Evolutionary conservation across 352 stramenopile genomes (phyloP), one percentile per base, ranked within the genome.

Genomic region (Pythium coloratum): DNA sequence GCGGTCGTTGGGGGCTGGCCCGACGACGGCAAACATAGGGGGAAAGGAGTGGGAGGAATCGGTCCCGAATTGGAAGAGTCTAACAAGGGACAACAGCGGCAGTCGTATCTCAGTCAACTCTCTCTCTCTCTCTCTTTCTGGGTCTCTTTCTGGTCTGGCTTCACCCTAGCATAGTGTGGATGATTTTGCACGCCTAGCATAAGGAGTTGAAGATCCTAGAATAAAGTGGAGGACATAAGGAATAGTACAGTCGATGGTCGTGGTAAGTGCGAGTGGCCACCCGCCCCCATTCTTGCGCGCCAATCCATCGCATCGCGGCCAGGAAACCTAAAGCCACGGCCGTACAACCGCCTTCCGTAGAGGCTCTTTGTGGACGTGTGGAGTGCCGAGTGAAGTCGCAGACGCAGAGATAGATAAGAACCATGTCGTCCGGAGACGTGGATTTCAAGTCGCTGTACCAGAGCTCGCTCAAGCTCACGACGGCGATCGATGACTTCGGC

Each of bases 361-460:
- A 40, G 7, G 34, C 34, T 40, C 34, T 13, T 44, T 5, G 13
- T 12, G 10, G 10, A 44, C 38, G 38, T 18, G 38, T 10, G 13
- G 38, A 18, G 36, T 16, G 36, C 36, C 9, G 38, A 44, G 38
- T n/a, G 38, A 49, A 8, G 9, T 9, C 18, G 42, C n/a, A 12
- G 46, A 14, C 30, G 20, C 18, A 64, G 32, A 68, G 28, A 24
- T 34, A 51, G 36, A 34, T n/a, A 16, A 36, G 8, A 47, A 62
- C 18, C 28, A 74, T 78, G 64, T 61, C 72, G 53, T 62, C 57
- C 3, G 55, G 57, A 51, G 79, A 94, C 55, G 73, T 92, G 66
- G 85, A 95, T 64, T 95, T 95, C 77, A 88, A 87, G 62, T 79
- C 85, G 65, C 74, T 95, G 60, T 95, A 95, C 72, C 84, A 95